Conservation (phyloP, 106 monocot species). For the Allium fistulosum region DNA sequence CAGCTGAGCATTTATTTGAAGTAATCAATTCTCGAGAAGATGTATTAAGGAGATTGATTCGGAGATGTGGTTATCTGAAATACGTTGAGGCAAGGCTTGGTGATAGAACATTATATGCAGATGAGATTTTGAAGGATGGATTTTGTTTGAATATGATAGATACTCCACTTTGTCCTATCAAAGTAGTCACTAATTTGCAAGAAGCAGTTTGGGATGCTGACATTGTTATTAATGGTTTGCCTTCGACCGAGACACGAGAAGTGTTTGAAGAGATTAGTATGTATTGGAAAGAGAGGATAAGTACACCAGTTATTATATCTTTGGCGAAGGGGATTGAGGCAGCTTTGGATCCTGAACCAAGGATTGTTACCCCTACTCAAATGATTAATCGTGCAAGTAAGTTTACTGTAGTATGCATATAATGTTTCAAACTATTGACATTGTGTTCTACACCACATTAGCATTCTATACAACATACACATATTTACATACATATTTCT, state of each 20-base stretch:
- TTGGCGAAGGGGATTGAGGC: constrained; percentile 90
- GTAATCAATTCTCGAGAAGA: constrained; percentile 91
- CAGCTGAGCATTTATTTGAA: constrained; percentile 81
- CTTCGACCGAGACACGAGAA: constrained; percentile 75
- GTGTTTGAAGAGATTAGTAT: constrained; percentile 75
- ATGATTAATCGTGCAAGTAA: constrained; percentile 90
- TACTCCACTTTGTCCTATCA: constrained; percentile 79
- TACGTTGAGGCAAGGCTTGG: constrained; percentile 84
- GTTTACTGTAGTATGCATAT: constrained; percentile 8
- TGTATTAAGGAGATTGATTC: constrained; percentile 54
- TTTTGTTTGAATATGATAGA: constrained; percentile 95
- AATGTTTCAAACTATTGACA: too few relatives aligned
- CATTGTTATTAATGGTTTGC: constrained; percentile 81
- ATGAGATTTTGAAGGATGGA: constrained; percentile 85
- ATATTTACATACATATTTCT: too few relatives aligned
- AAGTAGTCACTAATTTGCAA: constrained; percentile 89
- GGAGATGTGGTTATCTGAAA: constrained; percentile 75
- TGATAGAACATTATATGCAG: constrained; percentile 62
- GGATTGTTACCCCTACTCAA: constrained; percentile 85
- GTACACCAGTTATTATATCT: constrained; percentile 57
- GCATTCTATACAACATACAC: too few relatives aligned
- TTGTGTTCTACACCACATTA: too few relatives aligned
- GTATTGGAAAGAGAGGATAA: constrained; percentile 90
- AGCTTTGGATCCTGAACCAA: constrained; percentile 54
- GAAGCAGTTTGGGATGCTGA: constrained; percentile 98